phyloP scores from a whole-genome alignment of 352 stramenopile species.

The Aphanomyces euteiches region DNA sequence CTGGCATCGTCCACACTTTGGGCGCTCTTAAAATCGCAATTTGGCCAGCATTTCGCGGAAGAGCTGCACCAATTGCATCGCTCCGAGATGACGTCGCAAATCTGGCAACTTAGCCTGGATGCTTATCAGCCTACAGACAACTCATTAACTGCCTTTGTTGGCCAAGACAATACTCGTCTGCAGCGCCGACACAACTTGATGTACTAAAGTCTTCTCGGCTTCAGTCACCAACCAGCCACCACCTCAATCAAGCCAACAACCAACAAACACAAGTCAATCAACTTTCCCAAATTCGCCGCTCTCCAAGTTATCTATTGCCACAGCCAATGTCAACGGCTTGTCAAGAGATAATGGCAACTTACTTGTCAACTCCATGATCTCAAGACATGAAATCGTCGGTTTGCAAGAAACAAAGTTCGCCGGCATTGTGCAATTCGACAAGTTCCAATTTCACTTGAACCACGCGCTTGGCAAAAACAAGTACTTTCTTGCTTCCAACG shows the following conservation, averaged over 20 bases:
- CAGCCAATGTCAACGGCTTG: slow-evolving; percentile 10
- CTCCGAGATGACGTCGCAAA: too few species aligned
- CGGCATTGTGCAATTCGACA: not conserved
- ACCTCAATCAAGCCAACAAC: too few species aligned
- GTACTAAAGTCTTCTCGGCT: too few species aligned
- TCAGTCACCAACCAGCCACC: too few species aligned
- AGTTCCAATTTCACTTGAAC: slow-evolving; percentile 9
- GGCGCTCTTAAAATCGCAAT: not conserved
- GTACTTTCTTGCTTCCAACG: slow-evolving; percentile 11
- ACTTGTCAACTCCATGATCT: not conserved
- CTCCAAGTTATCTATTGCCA: not conserved
- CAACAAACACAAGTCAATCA: too few species aligned
- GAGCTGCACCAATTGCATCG: too few species aligned
- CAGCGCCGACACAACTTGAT: too few species aligned
- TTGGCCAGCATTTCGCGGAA: slow-evolving; percentile 2
- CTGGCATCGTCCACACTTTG: slow-evolving; percentile 6
- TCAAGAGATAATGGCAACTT: not conserved
- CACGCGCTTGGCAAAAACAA: slow-evolving; percentile 3
- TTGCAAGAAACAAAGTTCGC: slow-evolving; percentile 16
- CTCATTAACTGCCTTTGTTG: too few species aligned
- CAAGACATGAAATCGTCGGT: not conserved
- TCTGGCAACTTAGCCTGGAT: too few species aligned
- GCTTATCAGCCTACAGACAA: too few species aligned
- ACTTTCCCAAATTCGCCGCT: too few species aligned
- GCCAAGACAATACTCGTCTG: too few species aligned